phyloP scores from a whole-genome alignment of 1,284 basidiomycete species.

The Boletus albobrunnescens region DNA sequence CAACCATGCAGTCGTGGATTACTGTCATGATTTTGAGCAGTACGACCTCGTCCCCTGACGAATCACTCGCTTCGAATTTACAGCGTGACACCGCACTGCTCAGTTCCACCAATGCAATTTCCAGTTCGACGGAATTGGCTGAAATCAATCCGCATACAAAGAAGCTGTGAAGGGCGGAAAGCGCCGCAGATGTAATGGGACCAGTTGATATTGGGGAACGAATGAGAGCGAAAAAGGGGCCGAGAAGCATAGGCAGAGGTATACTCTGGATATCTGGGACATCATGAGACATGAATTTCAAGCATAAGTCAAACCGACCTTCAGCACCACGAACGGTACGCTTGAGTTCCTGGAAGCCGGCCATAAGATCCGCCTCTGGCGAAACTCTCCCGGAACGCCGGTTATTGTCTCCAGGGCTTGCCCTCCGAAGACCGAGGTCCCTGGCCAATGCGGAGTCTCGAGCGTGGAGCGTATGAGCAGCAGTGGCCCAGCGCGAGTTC shows the following conservation, averaged over 20 bases:
- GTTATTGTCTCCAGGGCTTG: conserved; percentile 40
- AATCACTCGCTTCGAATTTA: conserved; percentile 97
- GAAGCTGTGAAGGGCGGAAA: conserved; percentile 85
- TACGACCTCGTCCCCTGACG: conserved; percentile 94
- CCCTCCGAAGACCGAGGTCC: conserved; percentile 68
- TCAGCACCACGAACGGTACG: conserved; percentile 67
- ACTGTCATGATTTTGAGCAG: conserved; percentile 89
- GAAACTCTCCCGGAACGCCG: conserved; percentile 45
- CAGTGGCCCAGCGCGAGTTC: conserved; percentile 88
- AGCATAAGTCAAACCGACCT: conserved; percentile 49
- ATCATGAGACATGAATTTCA: conserved; percentile 15
- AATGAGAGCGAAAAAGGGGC: conserved; percentile 90
- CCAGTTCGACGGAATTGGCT: conserved; percentile 48
- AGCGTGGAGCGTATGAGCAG: conserved; percentile 54
- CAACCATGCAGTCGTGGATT: conserved; percentile 81
- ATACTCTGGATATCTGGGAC: conserved; percentile 54
- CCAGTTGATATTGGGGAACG: conserved; percentile 91
- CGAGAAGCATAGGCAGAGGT: conserved; percentile 61
- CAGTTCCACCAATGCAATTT: conserved; percentile 74
- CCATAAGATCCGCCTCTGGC: conserved; percentile 79
- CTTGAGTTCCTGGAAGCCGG: conserved; percentile 84
- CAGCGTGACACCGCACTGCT: conserved; percentile 91
- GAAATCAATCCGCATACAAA: conserved; percentile 76
- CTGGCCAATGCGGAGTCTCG: conserved; percentile 64
- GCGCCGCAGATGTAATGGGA: conserved; percentile 87